phyloP scores from a whole-genome alignment of 2,329 filamentous ascomycete species.

The Colletotrichum karsti region DNA sequence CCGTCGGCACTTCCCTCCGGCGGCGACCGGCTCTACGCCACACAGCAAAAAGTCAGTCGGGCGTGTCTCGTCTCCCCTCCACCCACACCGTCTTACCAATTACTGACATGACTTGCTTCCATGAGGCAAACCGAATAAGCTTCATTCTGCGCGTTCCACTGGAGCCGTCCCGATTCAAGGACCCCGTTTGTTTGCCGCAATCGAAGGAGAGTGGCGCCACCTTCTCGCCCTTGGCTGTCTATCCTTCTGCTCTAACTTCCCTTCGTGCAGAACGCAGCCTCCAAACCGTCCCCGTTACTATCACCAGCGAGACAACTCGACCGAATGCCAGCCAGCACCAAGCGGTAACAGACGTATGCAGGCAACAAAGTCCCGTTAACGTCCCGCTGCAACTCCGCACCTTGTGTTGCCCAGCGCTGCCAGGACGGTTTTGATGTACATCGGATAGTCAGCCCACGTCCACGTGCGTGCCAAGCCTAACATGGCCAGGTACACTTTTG shows the following conservation, averaged over 20 bases:
- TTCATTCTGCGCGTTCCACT: background rate
- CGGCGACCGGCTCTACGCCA: background rate
- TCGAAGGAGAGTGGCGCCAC: background rate
- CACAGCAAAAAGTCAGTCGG: background rate
- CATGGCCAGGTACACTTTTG: background rate
- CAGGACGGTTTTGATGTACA: too few species aligned
- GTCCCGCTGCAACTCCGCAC: background rate
- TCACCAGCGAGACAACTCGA: too few species aligned
- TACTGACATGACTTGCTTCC: background rate
- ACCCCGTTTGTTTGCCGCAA: background rate
- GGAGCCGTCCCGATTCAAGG: background rate
- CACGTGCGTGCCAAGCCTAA: background rate
- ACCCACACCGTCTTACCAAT: background rate
- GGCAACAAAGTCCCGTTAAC: background rate
- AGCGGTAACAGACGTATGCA: too few species aligned
- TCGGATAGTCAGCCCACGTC: background rate
- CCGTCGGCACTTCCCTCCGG: background rate
- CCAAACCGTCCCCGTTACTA: too few species aligned
- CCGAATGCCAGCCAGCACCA: too few species aligned
- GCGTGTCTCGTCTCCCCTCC: background rate
- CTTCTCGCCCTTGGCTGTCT: background rate
- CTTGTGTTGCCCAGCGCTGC: background rate
- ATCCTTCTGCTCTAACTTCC: background rate
- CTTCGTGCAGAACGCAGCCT: background rate
- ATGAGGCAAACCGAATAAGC: background rate